phyloP scores from a whole-genome alignment of 768 basidiomycete species.

The Tylopilus sp. region DNA sequence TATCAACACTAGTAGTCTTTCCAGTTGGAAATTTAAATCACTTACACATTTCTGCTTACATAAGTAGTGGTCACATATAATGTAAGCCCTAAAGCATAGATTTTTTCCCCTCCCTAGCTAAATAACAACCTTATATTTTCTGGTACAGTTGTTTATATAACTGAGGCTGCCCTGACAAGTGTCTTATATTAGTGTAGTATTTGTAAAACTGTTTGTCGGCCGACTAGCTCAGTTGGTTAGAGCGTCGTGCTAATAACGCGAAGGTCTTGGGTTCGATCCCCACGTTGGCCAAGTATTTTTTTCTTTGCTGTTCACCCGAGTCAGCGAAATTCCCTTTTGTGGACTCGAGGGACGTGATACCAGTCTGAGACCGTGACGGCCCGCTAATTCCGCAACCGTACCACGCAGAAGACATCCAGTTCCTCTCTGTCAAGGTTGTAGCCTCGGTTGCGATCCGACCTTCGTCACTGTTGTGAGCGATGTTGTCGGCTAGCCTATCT shows the following conservation, averaged over 20 bases:
- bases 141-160: no score
- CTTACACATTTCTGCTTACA: no score
- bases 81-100: no score
- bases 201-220: no score
- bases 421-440: background rate
- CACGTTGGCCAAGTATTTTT: constrained; percentile 54
- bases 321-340: constrained; percentile 6
- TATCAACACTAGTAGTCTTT: no score
- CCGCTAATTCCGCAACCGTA: constrained; percentile 12
- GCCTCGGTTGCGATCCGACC: constrained; percentile 9
- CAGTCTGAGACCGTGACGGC: constrained; percentile 22
- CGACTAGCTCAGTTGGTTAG: constrained; percentile 35
- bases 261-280: constrained; percentile 76
- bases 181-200: no score
- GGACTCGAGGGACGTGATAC: constrained; percentile 17
- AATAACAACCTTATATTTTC: no score
- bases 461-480: constrained; percentile 14
- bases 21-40: no score
- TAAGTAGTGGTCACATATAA: no score
- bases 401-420: background rate
- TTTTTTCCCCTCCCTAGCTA: no score
- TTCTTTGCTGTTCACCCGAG: background rate
- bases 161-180: no score
- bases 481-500: constrained; percentile 15
- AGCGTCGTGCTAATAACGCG: constrained; percentile 35